Evolutionary conservation across 495 filamentous ascomycete genomes (phyloP).

Genomic region (Patellaria atrata): DNA sequence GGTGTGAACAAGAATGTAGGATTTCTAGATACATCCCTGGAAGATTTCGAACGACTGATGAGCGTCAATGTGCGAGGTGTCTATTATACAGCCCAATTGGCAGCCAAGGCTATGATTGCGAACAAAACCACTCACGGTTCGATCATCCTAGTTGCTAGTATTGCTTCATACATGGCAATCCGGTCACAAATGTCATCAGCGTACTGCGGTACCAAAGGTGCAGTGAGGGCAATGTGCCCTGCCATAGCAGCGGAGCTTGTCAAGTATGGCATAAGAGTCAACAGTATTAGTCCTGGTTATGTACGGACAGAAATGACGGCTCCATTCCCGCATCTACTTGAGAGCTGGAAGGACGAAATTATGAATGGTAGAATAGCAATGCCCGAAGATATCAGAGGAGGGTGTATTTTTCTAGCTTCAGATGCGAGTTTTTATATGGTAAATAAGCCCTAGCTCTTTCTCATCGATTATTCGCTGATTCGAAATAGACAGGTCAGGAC

Average conservation of each 20-base stretch:
- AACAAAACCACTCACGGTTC: too few relatives aligned
- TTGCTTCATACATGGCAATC: constrained; percentile 2
- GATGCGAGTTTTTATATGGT: constrained; percentile 1
- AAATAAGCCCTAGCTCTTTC: not conserved
- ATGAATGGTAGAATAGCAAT: constrained; percentile 2
- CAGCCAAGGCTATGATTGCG: constrained; percentile 6
- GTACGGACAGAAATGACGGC: constrained; percentile 9
- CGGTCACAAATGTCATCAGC: not conserved
- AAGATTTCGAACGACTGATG: not conserved
- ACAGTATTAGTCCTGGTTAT: constrained; percentile 11
- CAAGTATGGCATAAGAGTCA: constrained; percentile 9
- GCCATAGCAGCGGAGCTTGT: constrained; percentile 8
- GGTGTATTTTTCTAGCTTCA: not conserved
- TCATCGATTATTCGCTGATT: not conserved
- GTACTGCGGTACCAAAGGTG: constrained; percentile 10
- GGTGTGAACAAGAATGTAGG: not conserved
- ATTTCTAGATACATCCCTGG: not conserved
- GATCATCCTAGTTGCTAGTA: too few relatives aligned
- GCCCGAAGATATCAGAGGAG: constrained; percentile 2
- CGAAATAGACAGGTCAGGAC: too few relatives aligned
- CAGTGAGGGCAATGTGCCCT: constrained; percentile 12
- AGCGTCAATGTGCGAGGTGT: constrained; percentile 1
- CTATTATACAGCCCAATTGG: constrained; percentile 4
- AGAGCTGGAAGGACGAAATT: constrained; percentile 2
- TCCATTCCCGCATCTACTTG: not conserved